Evolutionary conservation across 1,139 yeast species (phyloP).

Genomic region (Geotrichum australiense): DNA sequence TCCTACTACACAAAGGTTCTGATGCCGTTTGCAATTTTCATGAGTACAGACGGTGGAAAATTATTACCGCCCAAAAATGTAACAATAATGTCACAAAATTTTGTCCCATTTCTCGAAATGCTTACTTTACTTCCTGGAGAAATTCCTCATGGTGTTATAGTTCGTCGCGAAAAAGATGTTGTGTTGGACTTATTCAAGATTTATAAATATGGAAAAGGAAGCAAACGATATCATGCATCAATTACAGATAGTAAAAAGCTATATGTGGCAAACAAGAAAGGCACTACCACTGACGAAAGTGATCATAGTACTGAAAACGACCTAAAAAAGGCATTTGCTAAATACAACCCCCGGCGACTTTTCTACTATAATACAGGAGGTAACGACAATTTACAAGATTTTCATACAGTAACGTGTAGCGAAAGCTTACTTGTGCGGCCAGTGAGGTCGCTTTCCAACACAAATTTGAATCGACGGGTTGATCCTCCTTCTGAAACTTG

Average conservation of each 20-base stretch:
- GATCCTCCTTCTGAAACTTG: no score
- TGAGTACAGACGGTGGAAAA: slow-evolving; percentile 20
- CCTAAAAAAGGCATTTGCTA: not conserved
- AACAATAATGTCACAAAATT: not conserved
- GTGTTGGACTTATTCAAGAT: no score
- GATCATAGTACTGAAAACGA: not conserved
- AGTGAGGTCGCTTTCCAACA: no score
- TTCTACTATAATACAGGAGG: not conserved
- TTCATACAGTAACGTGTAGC: slow-evolving; percentile 7
- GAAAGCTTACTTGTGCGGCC: slow-evolving; percentile 44
- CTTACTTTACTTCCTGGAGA: slow-evolving; percentile 11
- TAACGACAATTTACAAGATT: slow-evolving; percentile 9
- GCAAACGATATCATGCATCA: no score
- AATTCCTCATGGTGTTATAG: not conserved
- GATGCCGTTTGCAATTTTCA: slow-evolving; percentile 33
- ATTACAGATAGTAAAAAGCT: no score
- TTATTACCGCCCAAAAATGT: not conserved
- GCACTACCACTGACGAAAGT: no score
- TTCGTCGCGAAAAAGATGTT: no score
- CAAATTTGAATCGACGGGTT: no score
- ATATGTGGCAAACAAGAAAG: no score
- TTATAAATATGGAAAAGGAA: no score
- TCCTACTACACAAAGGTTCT: slow-evolving; percentile 39
- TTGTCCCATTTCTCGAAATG: slow-evolving; percentile 6
- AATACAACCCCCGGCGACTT: not conserved